Evolutionary conservation across 1,284 basidiomycete genomes (phyloP), one percentile per base, ranked within the genome.

Genomic region (Pholiota adiposa): DNA sequence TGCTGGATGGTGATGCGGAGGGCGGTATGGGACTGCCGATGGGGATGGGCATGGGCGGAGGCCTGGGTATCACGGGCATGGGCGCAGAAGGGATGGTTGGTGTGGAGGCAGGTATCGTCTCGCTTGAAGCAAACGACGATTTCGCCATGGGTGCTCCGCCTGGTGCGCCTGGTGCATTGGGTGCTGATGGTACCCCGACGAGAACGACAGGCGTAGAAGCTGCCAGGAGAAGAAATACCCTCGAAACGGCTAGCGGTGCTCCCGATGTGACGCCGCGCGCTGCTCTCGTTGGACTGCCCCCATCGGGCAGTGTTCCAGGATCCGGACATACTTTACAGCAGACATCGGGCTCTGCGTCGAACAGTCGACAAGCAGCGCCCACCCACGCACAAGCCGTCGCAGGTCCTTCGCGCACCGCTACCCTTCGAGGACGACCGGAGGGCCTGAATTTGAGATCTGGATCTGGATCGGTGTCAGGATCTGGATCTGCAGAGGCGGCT

Each of bases 61-160:
- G 87, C 61, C 84, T 84, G 0, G 86, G 86, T 62, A 89, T 89
- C 54, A 87, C 89, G 54, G 89, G 90, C 70, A 86, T 84, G 60
- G 77, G 81, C 73, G 72, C 14, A 79, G 73, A 73, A 21, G 71
- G 70, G 9, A 77, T 76, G 3, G 81, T 83, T n/a, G 81, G 82
- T 1, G 87, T 89, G 8, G 87, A 87, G 57, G 88, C 89, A 61
- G 89, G 86, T 0, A 86, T 92, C 48, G 89, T 89, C 9, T 84
- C 82, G 7, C 74, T 90, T 36, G 88, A 88, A 53, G 81, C 82
- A 44, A 85, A 93, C 67, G 90, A 93, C 62, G 91, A 93, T 71
- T 88, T 93, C 64, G 90, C 90, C 9, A 92, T 93, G 90, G 91
- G 91, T 55, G 91, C 91, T 0, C 91, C 91, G 8, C 91, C 91